Evolutionary conservation across 305 asterid genomes (phyloP).

Genomic region (Fraxinus angustifolia): DNA sequence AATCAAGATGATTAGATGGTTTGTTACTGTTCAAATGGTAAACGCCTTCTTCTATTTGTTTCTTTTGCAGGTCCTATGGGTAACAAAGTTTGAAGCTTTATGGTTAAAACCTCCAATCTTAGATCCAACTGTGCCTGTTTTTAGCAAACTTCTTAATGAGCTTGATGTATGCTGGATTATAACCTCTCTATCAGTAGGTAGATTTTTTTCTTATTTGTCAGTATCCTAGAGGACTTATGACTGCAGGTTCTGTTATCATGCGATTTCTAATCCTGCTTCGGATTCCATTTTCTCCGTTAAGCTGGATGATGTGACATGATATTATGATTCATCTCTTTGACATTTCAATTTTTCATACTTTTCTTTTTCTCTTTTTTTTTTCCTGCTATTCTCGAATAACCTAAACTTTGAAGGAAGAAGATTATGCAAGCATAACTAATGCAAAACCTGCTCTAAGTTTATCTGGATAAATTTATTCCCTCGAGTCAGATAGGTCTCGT

Average conservation of each 20-base stretch:
- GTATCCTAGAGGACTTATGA: slow-evolving; percentile 23
- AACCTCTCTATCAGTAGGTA: slow-evolving; percentile 56
- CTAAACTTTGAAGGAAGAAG: neutral
- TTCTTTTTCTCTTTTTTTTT: slow-evolving; percentile 5
- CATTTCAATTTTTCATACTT: neutral
- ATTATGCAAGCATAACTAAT: slow-evolving; percentile 10
- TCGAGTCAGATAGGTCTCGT: neutral
- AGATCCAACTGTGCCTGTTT: slow-evolving; percentile 51
- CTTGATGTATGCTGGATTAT: slow-evolving; percentile 57
- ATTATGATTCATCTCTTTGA: slow-evolving; percentile 8
- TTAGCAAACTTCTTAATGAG: slow-evolving; percentile 48
- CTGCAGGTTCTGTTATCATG: slow-evolving; percentile 18
- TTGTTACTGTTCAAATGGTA: slow-evolving; percentile 38
- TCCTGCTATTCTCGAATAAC: slow-evolving; percentile 6
- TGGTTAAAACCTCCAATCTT: slow-evolving; percentile 34
- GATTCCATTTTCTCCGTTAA: slow-evolving; percentile 4
- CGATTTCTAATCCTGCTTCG: slow-evolving; percentile 14
- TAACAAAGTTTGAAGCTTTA: slow-evolving; percentile 40
- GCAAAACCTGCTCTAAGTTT: neutral
- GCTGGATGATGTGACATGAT: neutral
- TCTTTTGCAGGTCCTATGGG: slow-evolving; percentile 70
- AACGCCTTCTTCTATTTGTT: slow-evolving; percentile 35
- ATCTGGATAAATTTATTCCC: slow-evolving; percentile 9
- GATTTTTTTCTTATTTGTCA: slow-evolving; percentile 40
- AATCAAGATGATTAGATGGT: slow-evolving; percentile 37